A percentile compares a stretch with the other conserved stretches of the same genome.
Evolutionary conservation across 139 green algal genomes (phyloP).

Genomic region (Astrephomene gubernaculifera): DNA sequence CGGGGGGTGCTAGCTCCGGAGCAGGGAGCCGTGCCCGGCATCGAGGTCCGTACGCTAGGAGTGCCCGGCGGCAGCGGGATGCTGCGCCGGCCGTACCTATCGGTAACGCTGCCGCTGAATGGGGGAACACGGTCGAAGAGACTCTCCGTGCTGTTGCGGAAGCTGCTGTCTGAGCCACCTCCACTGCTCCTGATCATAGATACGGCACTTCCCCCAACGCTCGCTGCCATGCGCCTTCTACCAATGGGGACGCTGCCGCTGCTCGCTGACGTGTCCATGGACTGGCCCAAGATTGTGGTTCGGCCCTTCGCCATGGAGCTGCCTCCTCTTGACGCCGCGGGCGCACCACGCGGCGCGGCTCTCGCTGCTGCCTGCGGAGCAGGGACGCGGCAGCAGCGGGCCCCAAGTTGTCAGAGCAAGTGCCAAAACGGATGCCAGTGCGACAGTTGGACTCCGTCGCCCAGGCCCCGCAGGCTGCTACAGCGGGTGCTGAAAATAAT

Average conservation of each 20-base stretch:
- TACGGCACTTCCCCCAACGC: too few species aligned
- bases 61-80: not conserved
- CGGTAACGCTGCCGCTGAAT: not conserved
- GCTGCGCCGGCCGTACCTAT: not conserved
- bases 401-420: not conserved
- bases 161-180: not conserved
- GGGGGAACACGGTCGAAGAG: not conserved
- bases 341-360: not conserved
- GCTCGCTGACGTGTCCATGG: not conserved
- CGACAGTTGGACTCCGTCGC: not conserved
- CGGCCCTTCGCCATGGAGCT: not conserved
- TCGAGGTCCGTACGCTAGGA: not conserved
- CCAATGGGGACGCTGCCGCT: not conserved
- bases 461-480: not conserved
- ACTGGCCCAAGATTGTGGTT: too few species aligned
- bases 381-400: slow-evolving; percentile 28
- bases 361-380: slow-evolving; percentile 41
- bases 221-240: too few species aligned
- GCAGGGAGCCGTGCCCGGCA: not conserved
- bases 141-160: not conserved
- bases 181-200: too few species aligned
- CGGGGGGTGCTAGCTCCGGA: slow-evolving; percentile 18
- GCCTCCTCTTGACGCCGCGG: not conserved
- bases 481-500: not conserved
- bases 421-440: slow-evolving; percentile 40